These are phyloP conservation scores for Sordariomycetes sp. DNA, from an alignment of 2,329 filamentous ascomycete species.

Conservation along the genomic window DNA sequence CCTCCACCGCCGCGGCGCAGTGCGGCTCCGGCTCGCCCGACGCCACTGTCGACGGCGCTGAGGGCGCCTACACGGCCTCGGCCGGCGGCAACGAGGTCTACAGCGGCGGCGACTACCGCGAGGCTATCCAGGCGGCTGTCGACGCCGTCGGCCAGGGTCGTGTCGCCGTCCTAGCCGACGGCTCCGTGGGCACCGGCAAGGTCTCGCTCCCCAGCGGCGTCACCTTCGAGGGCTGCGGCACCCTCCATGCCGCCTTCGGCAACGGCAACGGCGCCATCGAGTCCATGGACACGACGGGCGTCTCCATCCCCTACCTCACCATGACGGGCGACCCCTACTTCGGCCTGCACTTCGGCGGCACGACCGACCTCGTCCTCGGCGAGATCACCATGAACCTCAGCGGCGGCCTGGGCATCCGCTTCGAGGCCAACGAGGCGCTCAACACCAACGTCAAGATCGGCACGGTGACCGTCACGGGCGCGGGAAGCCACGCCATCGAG, in stretches of 20 bases:
- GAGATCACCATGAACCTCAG: constrained; percentile 43
- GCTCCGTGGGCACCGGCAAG: constrained; percentile 41
- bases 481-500: constrained; percentile 45
- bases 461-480: constrained; percentile 37
- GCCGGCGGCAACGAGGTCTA: constrained; percentile 34
- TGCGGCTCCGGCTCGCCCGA: constrained; percentile 36
- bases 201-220: constrained; percentile 40
- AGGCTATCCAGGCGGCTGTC: constrained; percentile 42
- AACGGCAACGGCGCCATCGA: constrained; percentile 42
- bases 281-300: constrained; percentile 31
- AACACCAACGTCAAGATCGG: constrained; percentile 45
- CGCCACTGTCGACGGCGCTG: constrained; percentile 34
- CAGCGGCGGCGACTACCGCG: constrained; percentile 39
- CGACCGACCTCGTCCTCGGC: constrained; percentile 33
- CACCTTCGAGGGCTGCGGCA: constrained; percentile 48
- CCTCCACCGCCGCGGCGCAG: constrained; percentile 25
- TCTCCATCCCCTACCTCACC: constrained; percentile 43
- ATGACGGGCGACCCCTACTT: constrained; percentile 50
- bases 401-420: constrained; percentile 44
- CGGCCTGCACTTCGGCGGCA: constrained; percentile 43
- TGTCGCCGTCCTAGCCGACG: constrained; percentile 41
- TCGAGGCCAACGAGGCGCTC: constrained; percentile 40
- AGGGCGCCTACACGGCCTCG: constrained; percentile 29
- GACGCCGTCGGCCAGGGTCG: constrained; percentile 39
- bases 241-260: constrained; percentile 32